Percentiles rank a stretch among this genome's conserved stretches.
Evolutionary conservation across 441 rosid species (phyloP).

Genomic region (Viola pubescens): DNA sequence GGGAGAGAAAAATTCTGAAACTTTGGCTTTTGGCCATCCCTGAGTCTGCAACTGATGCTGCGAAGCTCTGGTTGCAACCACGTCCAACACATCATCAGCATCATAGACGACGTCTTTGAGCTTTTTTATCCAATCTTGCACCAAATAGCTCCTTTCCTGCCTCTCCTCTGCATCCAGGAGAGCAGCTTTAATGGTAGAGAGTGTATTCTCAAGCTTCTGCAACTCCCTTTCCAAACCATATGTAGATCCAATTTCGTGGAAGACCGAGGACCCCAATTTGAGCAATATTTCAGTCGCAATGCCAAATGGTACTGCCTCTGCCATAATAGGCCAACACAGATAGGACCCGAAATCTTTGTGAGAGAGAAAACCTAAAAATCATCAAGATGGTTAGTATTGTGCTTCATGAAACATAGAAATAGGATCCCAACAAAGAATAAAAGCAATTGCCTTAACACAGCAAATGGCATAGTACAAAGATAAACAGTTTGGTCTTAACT

Average conservation of each 20-base stretch:
- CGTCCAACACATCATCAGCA: slow-evolving; percentile 29
- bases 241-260: not conserved
- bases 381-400: too few species aligned
- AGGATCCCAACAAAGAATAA: too few species aligned
- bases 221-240: slow-evolving; percentile 13
- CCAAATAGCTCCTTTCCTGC: slow-evolving; percentile 4
- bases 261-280: slow-evolving; percentile 2
- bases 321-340: slow-evolving; percentile 11
- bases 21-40: not conserved
- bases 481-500: too few species aligned
- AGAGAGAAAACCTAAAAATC: not conserved
- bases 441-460: too few species aligned
- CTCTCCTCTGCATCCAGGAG: slow-evolving; percentile 26
- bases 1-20: slow-evolving; percentile 4
- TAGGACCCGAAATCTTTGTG: not conserved
- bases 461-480: too few species aligned
- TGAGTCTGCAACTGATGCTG: not conserved
- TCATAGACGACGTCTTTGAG: slow-evolving; percentile 28
- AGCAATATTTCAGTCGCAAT: slow-evolving; percentile 9
- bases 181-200: slow-evolving; percentile 19
- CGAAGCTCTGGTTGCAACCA: slow-evolving; percentile 10
- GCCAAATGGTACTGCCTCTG: slow-evolving; percentile 15
- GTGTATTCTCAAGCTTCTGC: slow-evolving; percentile 5
- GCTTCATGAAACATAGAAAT: too few species aligned
- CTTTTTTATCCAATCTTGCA: slow-evolving; percentile 12